A percentile compares a stretch with the other conserved stretches of the same genome.
Conservation (phyloP, 768 basidiomycete species). For the Clitopilus passeckerianus region DNA sequence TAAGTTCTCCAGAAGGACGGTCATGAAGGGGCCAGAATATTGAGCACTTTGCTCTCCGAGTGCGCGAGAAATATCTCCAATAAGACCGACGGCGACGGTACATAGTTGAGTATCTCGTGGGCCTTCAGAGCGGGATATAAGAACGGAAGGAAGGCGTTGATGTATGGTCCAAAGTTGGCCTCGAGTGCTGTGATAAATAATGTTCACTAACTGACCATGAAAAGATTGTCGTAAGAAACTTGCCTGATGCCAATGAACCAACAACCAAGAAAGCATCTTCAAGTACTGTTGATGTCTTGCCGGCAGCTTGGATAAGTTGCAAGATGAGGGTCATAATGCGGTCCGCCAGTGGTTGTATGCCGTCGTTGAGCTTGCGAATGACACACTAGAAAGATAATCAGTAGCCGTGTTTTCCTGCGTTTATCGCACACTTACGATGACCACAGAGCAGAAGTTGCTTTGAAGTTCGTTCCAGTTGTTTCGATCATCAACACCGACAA, state of each 20-base stretch:
- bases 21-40: conserved; percentile 89
- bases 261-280: conserved; percentile 96
- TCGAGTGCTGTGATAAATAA: conserved; percentile 56
- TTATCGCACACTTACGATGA: conserved; percentile 54
- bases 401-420: no score
- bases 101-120: conserved; percentile 95
- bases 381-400: conserved; percentile 50
- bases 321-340: conserved; percentile 93
- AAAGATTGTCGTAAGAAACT: conserved; percentile 9
- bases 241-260: conserved; percentile 79
- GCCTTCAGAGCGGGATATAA: conserved; percentile 86
- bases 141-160: conserved; percentile 79
- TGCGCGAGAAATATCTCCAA: conserved; percentile 95
- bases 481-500: conserved; percentile 91
- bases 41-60: conserved; percentile 79
- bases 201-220: not conserved
- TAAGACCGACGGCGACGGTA: conserved; percentile 92
- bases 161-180: conserved; percentile 73
- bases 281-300: conserved; percentile 90
- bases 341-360: conserved; percentile 86
- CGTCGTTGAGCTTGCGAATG: conserved; percentile 75
- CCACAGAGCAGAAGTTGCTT: conserved; percentile 88
- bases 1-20: conserved; percentile 84
- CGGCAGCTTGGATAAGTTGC: conserved; percentile 78
- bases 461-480: conserved; percentile 99